Evolutionary conservation across 345 rosid genomes (phyloP), one percentile per base, ranked within the genome.

Genomic region (Eucalyptus pauciflora): DNA sequence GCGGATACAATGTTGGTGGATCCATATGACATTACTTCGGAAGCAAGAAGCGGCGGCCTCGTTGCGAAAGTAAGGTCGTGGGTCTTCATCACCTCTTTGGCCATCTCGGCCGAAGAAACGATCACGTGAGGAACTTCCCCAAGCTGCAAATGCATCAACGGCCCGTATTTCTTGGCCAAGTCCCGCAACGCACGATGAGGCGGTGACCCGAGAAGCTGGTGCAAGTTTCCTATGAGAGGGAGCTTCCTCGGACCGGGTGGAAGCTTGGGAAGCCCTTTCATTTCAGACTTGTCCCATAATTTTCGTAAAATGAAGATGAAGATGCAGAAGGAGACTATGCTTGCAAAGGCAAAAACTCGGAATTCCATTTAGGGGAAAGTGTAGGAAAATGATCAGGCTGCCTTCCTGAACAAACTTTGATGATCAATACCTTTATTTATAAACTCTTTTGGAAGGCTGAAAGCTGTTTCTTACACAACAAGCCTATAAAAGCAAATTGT

Each of bases 241-340:
- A 94, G 89, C 88, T 92, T 91, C 51, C 50, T 49, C 51, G 93
- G 94, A 15, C 93, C 89, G 33, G 93, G 94, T 13, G 93, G 93
- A 2, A 90, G 91, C 58, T 86, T 89, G 27, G 33, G 16, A 85
- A 80, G 16, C n/a, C 69, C 69, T 62, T 62, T 62, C 16, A 29
- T 8, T 3, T 62, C 15, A n/a, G 69, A 62, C 16, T 62, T 62
- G 33, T 13, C 9, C 29, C 69, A 11, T 6, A 62, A 5, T 62
- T 62, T 62, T 29, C n/a, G 33, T 29, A 62, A 27, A 29, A 13
- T 29, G 33, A 62, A 29, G 33, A 62, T 29, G 69, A 62, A 29
- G 69, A 62, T 29, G 69, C 31, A 62, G 69, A 25, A 58, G n/a
- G 33, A 62, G 31, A 62, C 4, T 62, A 62, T 3, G 69, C n/a